Conservation (phyloP, 441 rosid species). For the Euphorbia celastroides region DNA sequence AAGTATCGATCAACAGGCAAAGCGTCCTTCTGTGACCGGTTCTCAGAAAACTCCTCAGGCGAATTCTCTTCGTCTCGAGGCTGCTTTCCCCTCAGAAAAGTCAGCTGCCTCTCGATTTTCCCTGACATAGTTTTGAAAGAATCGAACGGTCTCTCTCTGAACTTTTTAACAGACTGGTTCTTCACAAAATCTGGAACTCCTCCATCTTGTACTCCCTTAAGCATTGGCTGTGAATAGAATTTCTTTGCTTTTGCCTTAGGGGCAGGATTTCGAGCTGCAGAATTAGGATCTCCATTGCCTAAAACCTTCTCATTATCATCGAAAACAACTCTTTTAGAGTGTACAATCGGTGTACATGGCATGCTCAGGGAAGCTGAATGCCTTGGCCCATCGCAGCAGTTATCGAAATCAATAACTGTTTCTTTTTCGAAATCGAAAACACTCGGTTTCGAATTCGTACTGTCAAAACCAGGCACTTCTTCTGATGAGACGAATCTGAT, state of each 20-base stretch:
- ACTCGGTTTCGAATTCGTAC: background rate
- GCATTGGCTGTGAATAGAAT: conserved; percentile 66
- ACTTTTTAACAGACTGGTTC: conserved; percentile 27
- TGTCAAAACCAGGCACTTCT: conserved; percentile 34
- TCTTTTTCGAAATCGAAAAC: conserved; percentile 25
- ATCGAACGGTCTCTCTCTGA: conserved; percentile 54
- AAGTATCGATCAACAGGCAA: conserved; percentile 67
- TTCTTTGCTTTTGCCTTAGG: conserved; percentile 16
- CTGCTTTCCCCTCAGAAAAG: conserved; percentile 53
- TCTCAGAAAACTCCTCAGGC: conserved; percentile 16
- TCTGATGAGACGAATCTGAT: conserved; percentile 33
- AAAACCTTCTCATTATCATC: conserved; percentile 15
- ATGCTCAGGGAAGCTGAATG: conserved; percentile 47
- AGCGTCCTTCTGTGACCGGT: conserved; percentile 34
- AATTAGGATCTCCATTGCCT: conserved; percentile 15
- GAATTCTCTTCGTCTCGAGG: conserved; percentile 23
- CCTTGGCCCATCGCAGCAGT: conserved; percentile 10
- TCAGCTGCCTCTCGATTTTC: conserved; percentile 62
- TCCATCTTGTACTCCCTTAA: conserved; percentile 29
- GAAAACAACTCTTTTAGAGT: conserved; percentile 11
- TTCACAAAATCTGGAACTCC: conserved; percentile 19
- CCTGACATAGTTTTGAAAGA: conserved; percentile 90
- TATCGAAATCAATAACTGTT: conserved; percentile 13
- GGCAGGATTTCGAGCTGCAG: conserved; percentile 1
- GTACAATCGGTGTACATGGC: conserved; percentile 40